Evolutionary conservation across 495 filamentous ascomycete genomes (phyloP), one percentile per base, ranked within the genome.

Genomic region (Cenococcum geophilum): DNA sequence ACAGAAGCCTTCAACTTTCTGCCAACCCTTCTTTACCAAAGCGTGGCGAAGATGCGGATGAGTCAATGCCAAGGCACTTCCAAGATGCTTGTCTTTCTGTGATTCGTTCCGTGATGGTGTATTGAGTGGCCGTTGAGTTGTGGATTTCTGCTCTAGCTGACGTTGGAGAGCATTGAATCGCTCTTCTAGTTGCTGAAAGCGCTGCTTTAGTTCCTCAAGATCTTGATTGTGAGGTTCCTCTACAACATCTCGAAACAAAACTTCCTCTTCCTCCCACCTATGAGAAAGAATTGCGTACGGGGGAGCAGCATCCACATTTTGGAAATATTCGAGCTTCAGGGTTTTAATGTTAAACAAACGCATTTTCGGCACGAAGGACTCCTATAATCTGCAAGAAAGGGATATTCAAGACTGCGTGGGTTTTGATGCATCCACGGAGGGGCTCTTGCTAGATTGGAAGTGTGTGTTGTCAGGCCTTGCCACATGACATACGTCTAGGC

Each of bases 251-350:
- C 47, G 12, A 20, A n/a, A 58, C 14, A 43, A 12, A 35, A 58
- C 36, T 25, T 58, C 55, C 20, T 49, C 55, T 18, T 58, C 55
- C 23, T 48, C 35, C 55, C 36, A 58, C 16, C 36, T 11, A 27
- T 58, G 55, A 32, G 55, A 58, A 48, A 58, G 37, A 14, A 58
- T 58, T 1, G 55, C 55, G 27, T 58, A 58, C 18, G 14, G 23
- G n/a, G 53, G 53, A 20, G 35, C 35, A 20, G n/a, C 53, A 32
- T 35, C 53, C 11, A 12, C 48, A 23, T 27, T 20, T 21, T 47
- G 48, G 48, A 51, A 51, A 27, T 14, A 55, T 27, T 42, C 25
- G 21, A 42, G 53, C 53, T 21, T 11, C 9, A 42, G 32, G 4
- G 25, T 42, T 14, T 35, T 20, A 27, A 55, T 21, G 21, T 55